Evolutionary conservation across 2,329 filamentous ascomycete genomes (phyloP).

Genomic region (Pestalotiopsis sp.): DNA sequence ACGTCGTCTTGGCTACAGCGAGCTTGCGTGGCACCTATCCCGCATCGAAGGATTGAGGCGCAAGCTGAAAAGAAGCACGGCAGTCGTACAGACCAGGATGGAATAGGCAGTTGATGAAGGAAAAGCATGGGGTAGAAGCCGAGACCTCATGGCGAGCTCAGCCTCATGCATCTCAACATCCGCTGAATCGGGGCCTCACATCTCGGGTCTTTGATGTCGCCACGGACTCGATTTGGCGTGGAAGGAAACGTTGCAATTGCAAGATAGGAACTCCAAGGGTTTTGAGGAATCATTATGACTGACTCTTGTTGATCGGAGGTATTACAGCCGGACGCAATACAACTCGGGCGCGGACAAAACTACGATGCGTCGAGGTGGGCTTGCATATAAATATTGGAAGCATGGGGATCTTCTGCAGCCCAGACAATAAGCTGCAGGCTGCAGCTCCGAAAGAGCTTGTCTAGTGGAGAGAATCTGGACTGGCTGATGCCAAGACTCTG

Average conservation of each 20-base stretch:
- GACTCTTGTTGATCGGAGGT: background rate
- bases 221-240: no score
- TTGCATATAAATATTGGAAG: background rate
- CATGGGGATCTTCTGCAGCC: background rate
- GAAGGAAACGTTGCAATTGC: no score
- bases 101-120: background rate
- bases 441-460: background rate
- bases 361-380: background rate
- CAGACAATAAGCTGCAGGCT: background rate
- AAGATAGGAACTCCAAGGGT: no score
- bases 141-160: background rate
- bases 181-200: background rate
- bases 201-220: no score
- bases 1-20: background rate
- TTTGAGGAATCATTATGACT: no score
- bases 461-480: background rate
- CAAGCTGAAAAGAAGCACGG: background rate
- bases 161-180: background rate
- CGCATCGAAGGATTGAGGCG: background rate
- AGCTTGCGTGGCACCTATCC: background rate
- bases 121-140: background rate
- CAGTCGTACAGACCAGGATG: background rate
- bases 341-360: background rate
- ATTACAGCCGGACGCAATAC: background rate
- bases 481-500: background rate